Conservation (phyloP, 2,329 filamentous ascomycete genomes). For the Epichloe brachyelytri region DNA sequence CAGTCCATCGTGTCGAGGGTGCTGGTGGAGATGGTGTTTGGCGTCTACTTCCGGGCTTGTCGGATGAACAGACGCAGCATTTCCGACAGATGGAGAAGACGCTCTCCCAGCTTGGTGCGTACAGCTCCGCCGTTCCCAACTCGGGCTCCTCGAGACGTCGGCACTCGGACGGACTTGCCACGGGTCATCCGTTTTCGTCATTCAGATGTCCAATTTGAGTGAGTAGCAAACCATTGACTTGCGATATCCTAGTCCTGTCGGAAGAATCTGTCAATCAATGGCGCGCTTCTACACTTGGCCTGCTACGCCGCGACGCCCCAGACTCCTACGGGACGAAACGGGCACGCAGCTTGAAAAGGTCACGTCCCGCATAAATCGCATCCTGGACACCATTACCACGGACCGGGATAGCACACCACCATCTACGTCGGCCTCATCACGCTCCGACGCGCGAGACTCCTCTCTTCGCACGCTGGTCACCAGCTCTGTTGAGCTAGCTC, state of each 20-base stretch:
- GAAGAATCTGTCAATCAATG: slow-evolving; percentile 49
- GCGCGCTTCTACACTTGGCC: slow-evolving; percentile 50
- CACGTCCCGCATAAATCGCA: slow-evolving; percentile 31
- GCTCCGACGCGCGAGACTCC: slow-evolving; percentile 34
- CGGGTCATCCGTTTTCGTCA: too few species aligned
- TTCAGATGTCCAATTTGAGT: too few species aligned
- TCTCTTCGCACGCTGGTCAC: slow-evolving; percentile 39
- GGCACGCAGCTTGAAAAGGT: slow-evolving; percentile 27
- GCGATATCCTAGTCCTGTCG: slow-evolving; percentile 21
- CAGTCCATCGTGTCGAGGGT: slow-evolving; percentile 49
- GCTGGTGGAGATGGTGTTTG: slow-evolving; percentile 48
- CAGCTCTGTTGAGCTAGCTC: slow-evolving; percentile 42
- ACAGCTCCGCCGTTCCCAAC: background rate
- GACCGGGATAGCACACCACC: slow-evolving; percentile 7
- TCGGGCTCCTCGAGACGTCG: too few species aligned
- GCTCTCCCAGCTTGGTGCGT: slow-evolving; percentile 28
- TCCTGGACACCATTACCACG: slow-evolving; percentile 38
- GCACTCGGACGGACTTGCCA: too few species aligned
- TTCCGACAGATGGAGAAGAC: slow-evolving; percentile 36
- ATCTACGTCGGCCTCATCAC: slow-evolving; percentile 14
- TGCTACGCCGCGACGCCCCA: slow-evolving; percentile 40
- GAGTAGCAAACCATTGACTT: too few species aligned
- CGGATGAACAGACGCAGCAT: slow-evolving; percentile 37
- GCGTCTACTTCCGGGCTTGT: slow-evolving; percentile 50
- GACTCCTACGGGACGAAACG: slow-evolving; percentile 34